phyloP scores from a whole-genome alignment of 1,284 basidiomycete species.

The Pseudomicrostroma phylloplanum region DNA sequence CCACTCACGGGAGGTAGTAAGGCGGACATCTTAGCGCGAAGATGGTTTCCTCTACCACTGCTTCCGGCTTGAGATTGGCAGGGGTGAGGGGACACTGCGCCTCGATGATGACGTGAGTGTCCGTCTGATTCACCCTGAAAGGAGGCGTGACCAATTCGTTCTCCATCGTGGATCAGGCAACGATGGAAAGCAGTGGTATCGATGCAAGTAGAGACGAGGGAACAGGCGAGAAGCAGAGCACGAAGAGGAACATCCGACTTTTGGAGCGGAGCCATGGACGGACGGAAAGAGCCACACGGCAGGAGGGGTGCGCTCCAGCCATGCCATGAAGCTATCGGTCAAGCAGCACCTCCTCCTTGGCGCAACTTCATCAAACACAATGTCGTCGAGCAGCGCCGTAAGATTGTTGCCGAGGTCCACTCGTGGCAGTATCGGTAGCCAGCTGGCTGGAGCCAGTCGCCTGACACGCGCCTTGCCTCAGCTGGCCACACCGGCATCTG shows the following conservation, averaged over 20 bases:
- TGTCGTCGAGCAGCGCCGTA: too few relatives aligned
- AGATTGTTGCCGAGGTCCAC: too few relatives aligned
- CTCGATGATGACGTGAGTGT: slow-evolving; percentile 3
- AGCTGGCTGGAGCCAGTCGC: too few relatives aligned
- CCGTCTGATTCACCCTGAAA: not conserved
- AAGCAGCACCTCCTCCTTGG: too few relatives aligned
- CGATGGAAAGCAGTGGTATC: not conserved
- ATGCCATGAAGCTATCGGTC: too few relatives aligned
- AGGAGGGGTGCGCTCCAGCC: too few relatives aligned
- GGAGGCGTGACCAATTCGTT: not conserved
- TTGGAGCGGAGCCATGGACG: not conserved
- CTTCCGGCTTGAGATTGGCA: not conserved
- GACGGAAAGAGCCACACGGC: too few relatives aligned
- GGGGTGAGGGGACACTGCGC: not conserved
- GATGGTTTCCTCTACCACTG: slow-evolving; percentile 1
- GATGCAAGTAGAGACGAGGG: not conserved
- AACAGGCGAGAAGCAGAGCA: not conserved
- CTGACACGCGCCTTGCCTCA: too few relatives aligned
- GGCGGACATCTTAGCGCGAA: slow-evolving; percentile 3
- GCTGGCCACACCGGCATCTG: too few relatives aligned
- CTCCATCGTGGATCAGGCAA: not conserved
- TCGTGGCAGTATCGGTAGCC: too few relatives aligned
- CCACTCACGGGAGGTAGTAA: slow-evolving; percentile 2
- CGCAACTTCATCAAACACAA: too few relatives aligned
- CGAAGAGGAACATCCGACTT: not conserved